Base-by-base conservation (phyloP, 2,329 filamentous ascomycete species). In the Corniculantispora saksenae region DNA sequence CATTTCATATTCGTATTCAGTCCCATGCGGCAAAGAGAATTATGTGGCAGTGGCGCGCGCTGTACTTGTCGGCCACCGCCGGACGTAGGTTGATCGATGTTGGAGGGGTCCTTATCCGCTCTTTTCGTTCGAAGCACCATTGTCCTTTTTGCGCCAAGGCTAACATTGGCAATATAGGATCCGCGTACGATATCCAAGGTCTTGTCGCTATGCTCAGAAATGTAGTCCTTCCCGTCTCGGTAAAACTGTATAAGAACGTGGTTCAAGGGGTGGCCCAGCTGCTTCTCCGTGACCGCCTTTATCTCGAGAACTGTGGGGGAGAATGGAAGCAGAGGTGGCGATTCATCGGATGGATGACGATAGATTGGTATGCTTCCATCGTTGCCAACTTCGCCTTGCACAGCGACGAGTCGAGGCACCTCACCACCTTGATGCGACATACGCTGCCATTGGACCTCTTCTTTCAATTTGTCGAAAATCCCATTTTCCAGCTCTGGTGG, bases 151-250 rank as follows among this genome's bases (percentile, higher is more conserved):
- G 94, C 94, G 1, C 95, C 95, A n/a, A 98, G 84, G 69, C 93
- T 97, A 58, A 97, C 88, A 73, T 98, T 99, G 69, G 94, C 93
- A 69, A 99, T 97, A 66, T 84, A 94, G 27, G 91, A 95, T 5
- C 84, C 88, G 29, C 85, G 87, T 15, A 88, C 89, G 64, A 99
- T 95, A 75, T 99, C 95, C 27, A 99, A 82, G 0, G 94, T 97
- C 79, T 99, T 99, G 76, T 99, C 95, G 47, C 93, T 96, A 74
- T 99, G 95, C 74, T 99, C 95, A 0, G 92, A 95, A 67, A 99
- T 99, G 74, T 93, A 93, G 77, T 99, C 95, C 56, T 87, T 88
- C 3, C 94, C 92, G 70, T 86, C 85, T n/a, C 95, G 91, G 73
- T 99, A 99, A 65, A 93, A 86, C 73, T 99, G 95, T 54, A 99